Evolutionary conservation across 208 protist species (phyloP), one percentile per base, ranked within the genome.

Genomic region (Crithidia fasciculata): DNA sequence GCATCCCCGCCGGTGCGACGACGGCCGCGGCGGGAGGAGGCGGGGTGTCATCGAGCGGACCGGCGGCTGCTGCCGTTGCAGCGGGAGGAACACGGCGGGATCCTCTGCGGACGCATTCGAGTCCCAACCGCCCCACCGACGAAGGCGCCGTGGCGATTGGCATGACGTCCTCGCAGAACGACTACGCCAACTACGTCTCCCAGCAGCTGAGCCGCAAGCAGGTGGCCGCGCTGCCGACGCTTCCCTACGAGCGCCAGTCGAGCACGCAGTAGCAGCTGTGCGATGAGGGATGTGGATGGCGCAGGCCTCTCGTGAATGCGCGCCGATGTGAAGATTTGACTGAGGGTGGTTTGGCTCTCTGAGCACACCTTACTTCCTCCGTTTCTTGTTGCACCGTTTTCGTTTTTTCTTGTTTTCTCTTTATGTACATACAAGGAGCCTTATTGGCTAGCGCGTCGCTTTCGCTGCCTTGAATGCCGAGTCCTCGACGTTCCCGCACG

Each of bases 111-210:
- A 8, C 36, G 37, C 70, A 60, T 4, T 59, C 74, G 39, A 50
- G 44, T 4, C 61, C 68, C 0, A 41, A 19, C 19, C 53, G 49
- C 44, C 40, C 10, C 15, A 36, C 50, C 7, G 67, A 62, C 15
- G 68, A 40, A 39, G 16, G 19, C 36, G 47, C 57, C 5, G 70
- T 82, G 5, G 75, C 66, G 2, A 78, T 88, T 52, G 85, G 81
- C 10, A 63, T 91, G 78, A 92, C 89, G 12, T 64, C 72, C 3
- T 86, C 90, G 59, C 86, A 92, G 57, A 81, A 74, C 9, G 77
- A 82, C 36, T 91, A 92, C 73, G 82, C 83, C 4, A 76, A 73
- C 15, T 83, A 76, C 55, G 90, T 92, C n/a, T 79, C 85, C 19
- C 60, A 76, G 28, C 82, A 91, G 52, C 44, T 85, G 15, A 87